Evolutionary conservation across 2,329 filamentous ascomycete species (phyloP).

Genomic region (Neofusicoccum ribis): DNA sequence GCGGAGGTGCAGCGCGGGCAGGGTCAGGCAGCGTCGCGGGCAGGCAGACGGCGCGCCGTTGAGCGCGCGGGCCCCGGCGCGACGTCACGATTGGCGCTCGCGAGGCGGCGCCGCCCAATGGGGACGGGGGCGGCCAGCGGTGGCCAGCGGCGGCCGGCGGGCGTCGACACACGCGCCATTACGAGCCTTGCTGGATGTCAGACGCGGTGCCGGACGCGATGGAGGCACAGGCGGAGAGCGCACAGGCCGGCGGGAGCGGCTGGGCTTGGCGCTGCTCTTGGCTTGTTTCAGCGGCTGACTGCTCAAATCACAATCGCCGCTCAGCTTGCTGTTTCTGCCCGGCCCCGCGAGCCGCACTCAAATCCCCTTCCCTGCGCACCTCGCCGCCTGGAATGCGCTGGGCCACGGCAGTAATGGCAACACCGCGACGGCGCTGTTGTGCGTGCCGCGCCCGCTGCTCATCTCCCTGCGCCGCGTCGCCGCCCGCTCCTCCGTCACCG

Average conservation of each 20-base stretch:
- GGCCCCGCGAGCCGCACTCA: background rate
- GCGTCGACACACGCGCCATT: no score
- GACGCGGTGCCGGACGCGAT: slow-evolving; percentile 1
- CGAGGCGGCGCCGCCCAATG: background rate
- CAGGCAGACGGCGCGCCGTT: background rate
- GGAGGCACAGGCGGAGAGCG: slow-evolving; percentile 12
- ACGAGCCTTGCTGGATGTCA: slow-evolving; percentile 10
- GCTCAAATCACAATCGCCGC: background rate
- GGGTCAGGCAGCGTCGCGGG: background rate
- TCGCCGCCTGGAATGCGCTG: background rate
- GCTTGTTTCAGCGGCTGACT: slow-evolving; percentile 2
- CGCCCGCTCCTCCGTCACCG: background rate
- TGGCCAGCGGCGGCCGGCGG: background rate
- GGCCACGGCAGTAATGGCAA: background rate
- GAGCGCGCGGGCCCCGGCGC: background rate
- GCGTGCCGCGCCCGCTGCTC: background rate
- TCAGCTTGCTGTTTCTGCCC: background rate
- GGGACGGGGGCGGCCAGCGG: background rate
- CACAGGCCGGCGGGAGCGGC: background rate
- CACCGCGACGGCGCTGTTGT: background rate
- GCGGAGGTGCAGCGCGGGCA: background rate
- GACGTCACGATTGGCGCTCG: slow-evolving; percentile 1
- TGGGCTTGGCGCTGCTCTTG: background rate
- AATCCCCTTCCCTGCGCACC: background rate
- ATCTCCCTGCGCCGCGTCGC: background rate